Conservation (phyloP, 176 grass and related monocot genomes). For the Alopecurus myosuroides region DNA sequence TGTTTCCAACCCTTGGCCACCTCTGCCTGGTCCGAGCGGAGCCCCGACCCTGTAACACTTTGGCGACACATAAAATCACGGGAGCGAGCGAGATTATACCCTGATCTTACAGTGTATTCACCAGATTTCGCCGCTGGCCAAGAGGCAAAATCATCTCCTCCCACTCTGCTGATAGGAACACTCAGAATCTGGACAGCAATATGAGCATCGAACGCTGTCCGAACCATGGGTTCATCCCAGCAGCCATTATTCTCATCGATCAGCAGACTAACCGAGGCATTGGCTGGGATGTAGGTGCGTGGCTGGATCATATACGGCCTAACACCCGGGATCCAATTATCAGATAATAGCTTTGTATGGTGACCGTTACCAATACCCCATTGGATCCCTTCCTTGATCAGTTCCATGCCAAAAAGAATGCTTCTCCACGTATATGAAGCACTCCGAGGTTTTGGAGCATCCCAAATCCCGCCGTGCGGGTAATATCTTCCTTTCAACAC, state of each 20-base stretch:
- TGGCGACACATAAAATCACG: too few relatives aligned
- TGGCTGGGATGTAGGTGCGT: rapidly evolving
- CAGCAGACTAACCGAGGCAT: not conserved
- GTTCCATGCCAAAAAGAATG: not conserved
- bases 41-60: not conserved
- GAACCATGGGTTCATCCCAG: not conserved
- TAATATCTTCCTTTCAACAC: not conserved
- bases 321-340: not conserved
- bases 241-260: not conserved
- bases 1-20: not conserved
- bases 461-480: not conserved
- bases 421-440: not conserved
- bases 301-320: not conserved
- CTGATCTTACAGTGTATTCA: too few relatives aligned
- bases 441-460: not conserved
- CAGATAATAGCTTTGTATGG: not conserved
- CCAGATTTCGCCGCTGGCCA: too few relatives aligned
- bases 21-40: not conserved
- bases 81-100: too few relatives aligned
- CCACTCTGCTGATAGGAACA: too few relatives aligned
- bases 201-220: too few relatives aligned
- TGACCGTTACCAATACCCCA: not conserved
- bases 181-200: too few relatives aligned
- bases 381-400: not conserved
- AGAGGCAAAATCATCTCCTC: too few relatives aligned